Percentiles rank a stretch among this genome's conserved stretches.
Conservation (phyloP, 2,329 filamentous ascomycete species). For the Esteya vermicola region DNA sequence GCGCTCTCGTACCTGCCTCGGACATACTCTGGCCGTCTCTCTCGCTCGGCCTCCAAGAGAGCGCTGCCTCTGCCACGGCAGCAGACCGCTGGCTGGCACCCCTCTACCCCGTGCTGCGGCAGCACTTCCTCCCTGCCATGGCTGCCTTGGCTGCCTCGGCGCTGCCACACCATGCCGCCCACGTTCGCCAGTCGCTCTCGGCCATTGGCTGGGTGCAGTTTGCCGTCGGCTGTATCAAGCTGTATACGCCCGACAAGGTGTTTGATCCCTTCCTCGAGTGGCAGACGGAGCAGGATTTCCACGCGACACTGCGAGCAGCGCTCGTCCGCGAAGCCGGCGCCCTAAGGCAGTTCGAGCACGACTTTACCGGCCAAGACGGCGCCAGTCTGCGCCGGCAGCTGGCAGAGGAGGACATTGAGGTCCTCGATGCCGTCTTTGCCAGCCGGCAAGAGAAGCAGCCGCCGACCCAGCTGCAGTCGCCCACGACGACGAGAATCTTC, state of each 20-base stretch:
- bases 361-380: slow-evolving; percentile 52
- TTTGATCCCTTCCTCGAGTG: slow-evolving; percentile 66
- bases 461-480: not conserved
- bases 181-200: slow-evolving; percentile 17
- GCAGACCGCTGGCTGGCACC: not conserved
- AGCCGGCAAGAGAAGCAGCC: not conserved
- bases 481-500: slow-evolving; percentile 6
- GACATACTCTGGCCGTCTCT: not conserved
- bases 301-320: slow-evolving; percentile 36
- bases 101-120: slow-evolving; percentile 21
- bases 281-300: slow-evolving; percentile 48
- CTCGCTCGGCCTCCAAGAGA: slow-evolving; percentile 2
- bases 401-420: slow-evolving; percentile 44
- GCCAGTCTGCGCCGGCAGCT: slow-evolving; percentile 49
- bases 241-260: slow-evolving; percentile 75
- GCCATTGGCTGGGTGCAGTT: slow-evolving; percentile 63
- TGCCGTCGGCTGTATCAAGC: slow-evolving; percentile 55
- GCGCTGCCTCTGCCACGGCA: no score
- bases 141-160: slow-evolving; percentile 27
- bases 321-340: slow-evolving; percentile 44
- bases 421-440: slow-evolving; percentile 1
- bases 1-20: not conserved
- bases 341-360: slow-evolving; percentile 49
- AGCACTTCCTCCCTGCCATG: slow-evolving; percentile 31
- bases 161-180: slow-evolving; percentile 12